Evolutionary conservation across 1,284 basidiomycete genomes (phyloP).

Genomic region (Ganoderma lucidum): DNA sequence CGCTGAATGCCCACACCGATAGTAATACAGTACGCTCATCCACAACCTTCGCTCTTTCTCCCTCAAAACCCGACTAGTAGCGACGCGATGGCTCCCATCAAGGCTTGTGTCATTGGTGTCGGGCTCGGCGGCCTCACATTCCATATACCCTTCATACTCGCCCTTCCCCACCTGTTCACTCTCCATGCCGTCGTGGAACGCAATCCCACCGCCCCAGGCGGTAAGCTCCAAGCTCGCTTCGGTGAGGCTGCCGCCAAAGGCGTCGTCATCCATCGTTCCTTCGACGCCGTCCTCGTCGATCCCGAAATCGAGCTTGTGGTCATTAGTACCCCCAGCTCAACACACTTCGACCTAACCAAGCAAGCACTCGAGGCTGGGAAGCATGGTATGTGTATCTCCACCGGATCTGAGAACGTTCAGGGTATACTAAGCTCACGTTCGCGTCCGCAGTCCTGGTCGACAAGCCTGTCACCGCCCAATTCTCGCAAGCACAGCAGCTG

Average conservation of each 20-base stretch:
- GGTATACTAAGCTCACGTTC: slow-evolving; percentile 5
- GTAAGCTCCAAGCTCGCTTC: slow-evolving; percentile 70
- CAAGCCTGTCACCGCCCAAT: slow-evolving; percentile 82
- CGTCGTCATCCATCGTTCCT: slow-evolving; percentile 60
- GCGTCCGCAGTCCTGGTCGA: slow-evolving; percentile 72
- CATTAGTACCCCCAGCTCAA: slow-evolving; percentile 81
- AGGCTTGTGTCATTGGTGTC: slow-evolving; percentile 77
- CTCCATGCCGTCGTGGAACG: slow-evolving; percentile 75
- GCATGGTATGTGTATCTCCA: slow-evolving; percentile 61
- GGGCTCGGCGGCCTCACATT: slow-evolving; percentile 81
- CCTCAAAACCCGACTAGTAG: neutral
- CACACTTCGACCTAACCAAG: slow-evolving; percentile 79
- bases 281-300: slow-evolving; percentile 67
- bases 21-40: no score
- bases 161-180: slow-evolving; percentile 76
- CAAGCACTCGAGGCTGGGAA: slow-evolving; percentile 76
- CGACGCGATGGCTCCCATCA: slow-evolving; percentile 56
- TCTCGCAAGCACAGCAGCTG: slow-evolving; percentile 72
- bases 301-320: slow-evolving; percentile 72
- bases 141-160: slow-evolving; percentile 81
- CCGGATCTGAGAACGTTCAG: neutral
- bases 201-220: slow-evolving; percentile 63
- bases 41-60: neutral
- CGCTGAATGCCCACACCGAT: neutral
- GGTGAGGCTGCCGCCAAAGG: slow-evolving; percentile 51